phyloP scores from a whole-genome alignment of 371 early-diverging fungal genomes.

The Umbelopsis sp. region DNA sequence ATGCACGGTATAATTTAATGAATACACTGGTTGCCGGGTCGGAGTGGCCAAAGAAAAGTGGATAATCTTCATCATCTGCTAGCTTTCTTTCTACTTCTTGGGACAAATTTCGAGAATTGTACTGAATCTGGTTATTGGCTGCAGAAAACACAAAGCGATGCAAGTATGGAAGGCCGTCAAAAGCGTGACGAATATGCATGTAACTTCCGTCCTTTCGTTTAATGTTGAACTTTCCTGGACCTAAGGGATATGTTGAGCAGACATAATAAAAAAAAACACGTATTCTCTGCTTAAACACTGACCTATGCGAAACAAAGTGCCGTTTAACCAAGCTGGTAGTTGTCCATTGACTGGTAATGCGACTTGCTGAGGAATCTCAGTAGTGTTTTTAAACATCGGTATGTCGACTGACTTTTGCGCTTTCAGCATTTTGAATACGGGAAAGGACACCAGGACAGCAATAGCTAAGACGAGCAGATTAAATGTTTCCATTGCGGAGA shows the following conservation, averaged over 20 bases:
- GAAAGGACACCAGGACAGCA: neutral
- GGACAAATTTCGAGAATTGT: slow-evolving; percentile 38
- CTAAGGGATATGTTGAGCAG: slow-evolving; percentile 16
- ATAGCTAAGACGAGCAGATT: neutral
- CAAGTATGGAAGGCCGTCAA: slow-evolving; percentile 46
- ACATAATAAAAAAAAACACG: neutral
- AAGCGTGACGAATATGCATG: slow-evolving; percentile 41
- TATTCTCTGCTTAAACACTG: slow-evolving; percentile 5
- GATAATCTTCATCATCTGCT: neutral
- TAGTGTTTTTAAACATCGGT: slow-evolving; percentile 25
- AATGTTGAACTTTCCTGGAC: slow-evolving; percentile 44
- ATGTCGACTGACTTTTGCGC: no score
- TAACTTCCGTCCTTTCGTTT: slow-evolving; percentile 28
- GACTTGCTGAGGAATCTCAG: slow-evolving; percentile 45
- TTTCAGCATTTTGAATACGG: neutral
- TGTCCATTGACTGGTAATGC: slow-evolving; percentile 39
- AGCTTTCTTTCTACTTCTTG: slow-evolving; percentile 25
- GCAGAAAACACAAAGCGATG: slow-evolving; percentile 42
- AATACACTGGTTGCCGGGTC: neutral
- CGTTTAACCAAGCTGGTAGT: slow-evolving; percentile 46
- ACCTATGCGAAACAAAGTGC: slow-evolving; percentile 48
- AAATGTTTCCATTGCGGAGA: slow-evolving; percentile 1
- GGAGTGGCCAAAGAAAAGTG: slow-evolving; percentile 33
- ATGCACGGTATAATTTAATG: neutral
- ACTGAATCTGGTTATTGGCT: slow-evolving; percentile 24